Percentiles rank a stretch among this genome's conserved stretches.
These are phyloP conservation scores for Obba rivulosa DNA, from an alignment of 768 basidiomycete species.

Conservation along the genomic window DNA sequence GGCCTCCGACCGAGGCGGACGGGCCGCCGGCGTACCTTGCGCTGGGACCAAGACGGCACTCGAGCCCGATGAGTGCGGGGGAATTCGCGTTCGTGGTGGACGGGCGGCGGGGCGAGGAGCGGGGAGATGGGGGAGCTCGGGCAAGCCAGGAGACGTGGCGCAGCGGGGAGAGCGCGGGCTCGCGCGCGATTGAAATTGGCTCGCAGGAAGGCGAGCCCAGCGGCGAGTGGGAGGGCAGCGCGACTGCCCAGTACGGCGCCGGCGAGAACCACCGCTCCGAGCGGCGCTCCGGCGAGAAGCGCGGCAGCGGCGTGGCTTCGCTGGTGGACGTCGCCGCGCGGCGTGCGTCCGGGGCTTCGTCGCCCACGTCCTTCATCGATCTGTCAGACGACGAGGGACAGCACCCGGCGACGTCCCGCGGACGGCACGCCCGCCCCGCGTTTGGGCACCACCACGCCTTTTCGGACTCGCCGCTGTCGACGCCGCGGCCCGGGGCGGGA, in stretches of 20 bases:
- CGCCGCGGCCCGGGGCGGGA: no score
- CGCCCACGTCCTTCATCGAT: constrained; percentile 57
- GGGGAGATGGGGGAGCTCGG: neutral
- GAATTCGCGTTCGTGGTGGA: constrained; percentile 28
- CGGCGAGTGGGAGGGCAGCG: constrained; percentile 12
- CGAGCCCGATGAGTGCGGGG: constrained; percentile 47
- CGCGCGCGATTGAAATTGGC: constrained; percentile 17
- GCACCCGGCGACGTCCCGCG: constrained; percentile 23
- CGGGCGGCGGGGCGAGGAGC: constrained; percentile 1
- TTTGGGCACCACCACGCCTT: no score
- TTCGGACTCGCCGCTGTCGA: no score
- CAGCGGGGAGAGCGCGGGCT: constrained; percentile 2
- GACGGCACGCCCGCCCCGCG: no score
- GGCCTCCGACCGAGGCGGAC: constrained; percentile 30
- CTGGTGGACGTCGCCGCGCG: constrained; percentile 2
- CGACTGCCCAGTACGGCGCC: constrained; percentile 1
- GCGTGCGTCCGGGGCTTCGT: constrained; percentile 21
- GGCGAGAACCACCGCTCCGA: neutral
- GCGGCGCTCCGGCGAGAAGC: no score
- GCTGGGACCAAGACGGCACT: constrained; percentile 42
- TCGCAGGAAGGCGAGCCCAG: constrained; percentile 13
- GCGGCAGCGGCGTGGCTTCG: neutral
- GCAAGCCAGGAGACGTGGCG: neutral
- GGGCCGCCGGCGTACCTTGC: constrained; percentile 20
- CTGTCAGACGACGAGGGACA: constrained; percentile 55